These are phyloP conservation scores for Septoria petroselini DNA, from an alignment of 2,329 filamentous ascomycete genomes.

Conservation along the genomic window DNA sequence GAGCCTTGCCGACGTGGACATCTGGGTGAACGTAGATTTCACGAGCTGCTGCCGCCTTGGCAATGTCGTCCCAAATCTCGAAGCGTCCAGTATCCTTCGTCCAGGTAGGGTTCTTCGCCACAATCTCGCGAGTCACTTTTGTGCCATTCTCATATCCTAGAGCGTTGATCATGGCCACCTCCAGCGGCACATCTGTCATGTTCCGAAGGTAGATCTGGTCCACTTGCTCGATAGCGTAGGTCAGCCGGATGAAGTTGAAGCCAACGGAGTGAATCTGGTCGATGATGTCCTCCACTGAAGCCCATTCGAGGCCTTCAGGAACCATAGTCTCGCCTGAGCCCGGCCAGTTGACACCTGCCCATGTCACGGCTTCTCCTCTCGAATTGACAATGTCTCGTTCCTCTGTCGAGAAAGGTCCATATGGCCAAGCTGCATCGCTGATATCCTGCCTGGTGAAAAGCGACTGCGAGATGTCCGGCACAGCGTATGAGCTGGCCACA, in stretches of 20 bases:
- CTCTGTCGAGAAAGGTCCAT: slow-evolving; percentile 39
- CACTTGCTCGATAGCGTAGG: slow-evolving; percentile 44
- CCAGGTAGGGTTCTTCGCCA: slow-evolving; percentile 40
- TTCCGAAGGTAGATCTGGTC: slow-evolving; percentile 44
- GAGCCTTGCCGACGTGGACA: slow-evolving; percentile 59
- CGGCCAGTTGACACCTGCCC: slow-evolving; percentile 38
- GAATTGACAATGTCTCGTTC: slow-evolving; percentile 29
- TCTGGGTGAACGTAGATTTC: slow-evolving; percentile 59
- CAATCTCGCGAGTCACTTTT: slow-evolving; percentile 40
- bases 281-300: slow-evolving; percentile 32
- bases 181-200: slow-evolving; percentile 40
- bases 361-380: slow-evolving; percentile 31
- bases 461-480: slow-evolving; percentile 6
- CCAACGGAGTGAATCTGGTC: slow-evolving; percentile 35
- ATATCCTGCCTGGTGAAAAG: slow-evolving; percentile 12
- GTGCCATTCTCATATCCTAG: slow-evolving; percentile 43
- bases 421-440: slow-evolving; percentile 23
- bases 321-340: slow-evolving; percentile 37
- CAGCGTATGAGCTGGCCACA: slow-evolving; percentile 1
- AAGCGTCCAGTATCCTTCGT: slow-evolving; percentile 41
- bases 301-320: slow-evolving; percentile 37
- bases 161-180: slow-evolving; percentile 41
- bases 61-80: slow-evolving; percentile 38
- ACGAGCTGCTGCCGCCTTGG: slow-evolving; percentile 35
- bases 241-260: slow-evolving; percentile 40